Evolutionary conservation across 768 basidiomycete species (phyloP).

Genomic region (Rhodotorula diobovata): DNA sequence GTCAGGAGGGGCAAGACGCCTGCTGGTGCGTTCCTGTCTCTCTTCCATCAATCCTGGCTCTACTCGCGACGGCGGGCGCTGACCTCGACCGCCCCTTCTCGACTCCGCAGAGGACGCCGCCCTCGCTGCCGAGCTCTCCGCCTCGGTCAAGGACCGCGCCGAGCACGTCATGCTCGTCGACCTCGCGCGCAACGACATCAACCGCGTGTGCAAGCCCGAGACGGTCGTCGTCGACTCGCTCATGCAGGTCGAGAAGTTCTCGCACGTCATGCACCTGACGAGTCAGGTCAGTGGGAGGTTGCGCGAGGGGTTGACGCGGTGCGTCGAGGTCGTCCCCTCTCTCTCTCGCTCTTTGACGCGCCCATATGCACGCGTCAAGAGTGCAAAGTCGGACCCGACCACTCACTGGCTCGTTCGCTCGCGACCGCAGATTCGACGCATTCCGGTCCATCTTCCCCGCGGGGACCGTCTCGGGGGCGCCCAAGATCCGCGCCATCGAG

Average conservation of each 20-base stretch:
- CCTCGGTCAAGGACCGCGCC: constrained; percentile 89
- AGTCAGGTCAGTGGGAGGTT: constrained; percentile 86
- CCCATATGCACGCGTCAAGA: too few species aligned
- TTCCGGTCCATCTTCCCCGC: constrained; percentile 99
- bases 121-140: constrained; percentile 66
- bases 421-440: constrained; percentile 73
- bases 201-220: constrained; percentile 88
- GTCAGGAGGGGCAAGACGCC: constrained; percentile 75
- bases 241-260: constrained; percentile 90
- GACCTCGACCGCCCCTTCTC: background rate
- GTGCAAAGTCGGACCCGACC: background rate
- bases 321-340: constrained; percentile 19
- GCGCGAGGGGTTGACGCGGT: constrained; percentile 79
- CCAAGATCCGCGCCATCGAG: constrained; percentile 97
- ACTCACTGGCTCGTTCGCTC: background rate
- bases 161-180: constrained; percentile 99
- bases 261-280: constrained; percentile 95
- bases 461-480: constrained; percentile 96
- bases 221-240: constrained; percentile 94
- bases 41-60: background rate
- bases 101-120: constrained; percentile 73
- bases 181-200: constrained; percentile 95
- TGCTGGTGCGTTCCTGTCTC: constrained; percentile 61
- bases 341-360: background rate
- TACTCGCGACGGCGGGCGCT: too few species aligned